Percentiles rank a stretch among this genome's conserved stretches.
phyloP scores from a whole-genome alignment of 2,329 filamentous ascomycete species.

The Hypoxylon sp. region DNA sequence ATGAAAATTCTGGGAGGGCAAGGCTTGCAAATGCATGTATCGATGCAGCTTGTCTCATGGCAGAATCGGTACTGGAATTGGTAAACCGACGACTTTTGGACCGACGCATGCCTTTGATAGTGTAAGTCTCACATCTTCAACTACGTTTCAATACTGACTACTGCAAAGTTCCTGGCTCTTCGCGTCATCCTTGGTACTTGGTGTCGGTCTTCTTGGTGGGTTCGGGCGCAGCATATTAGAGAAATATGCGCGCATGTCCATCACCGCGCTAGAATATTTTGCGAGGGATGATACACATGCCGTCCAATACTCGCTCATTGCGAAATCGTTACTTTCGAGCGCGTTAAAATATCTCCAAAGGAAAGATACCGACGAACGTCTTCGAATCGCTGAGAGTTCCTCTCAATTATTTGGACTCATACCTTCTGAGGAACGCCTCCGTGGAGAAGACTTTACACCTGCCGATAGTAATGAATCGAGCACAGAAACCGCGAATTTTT shows the following conservation, averaged over 20 bases:
- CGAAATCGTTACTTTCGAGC: slow-evolving; percentile 61
- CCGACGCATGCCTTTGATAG: slow-evolving; percentile 61
- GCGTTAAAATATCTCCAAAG: slow-evolving; percentile 62
- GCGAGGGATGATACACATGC: slow-evolving; percentile 63
- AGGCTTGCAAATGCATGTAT: slow-evolving; percentile 67
- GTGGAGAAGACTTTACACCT: slow-evolving; percentile 3
- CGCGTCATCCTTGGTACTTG: slow-evolving; percentile 64
- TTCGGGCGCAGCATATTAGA: slow-evolving; percentile 66
- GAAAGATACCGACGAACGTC: slow-evolving; percentile 60
- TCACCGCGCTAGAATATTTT: slow-evolving; percentile 62
- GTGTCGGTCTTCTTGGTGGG: slow-evolving; percentile 62
- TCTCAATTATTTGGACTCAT: slow-evolving; percentile 65
- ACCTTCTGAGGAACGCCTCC: slow-evolving; percentile 46
- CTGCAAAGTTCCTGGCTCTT: slow-evolving; percentile 64
- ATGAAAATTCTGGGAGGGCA: slow-evolving; percentile 56
- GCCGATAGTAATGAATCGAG: background rate
- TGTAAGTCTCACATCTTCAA: slow-evolving; percentile 59
- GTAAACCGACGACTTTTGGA: slow-evolving; percentile 57
- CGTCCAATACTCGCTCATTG: slow-evolving; percentile 65
- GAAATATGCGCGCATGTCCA: slow-evolving; percentile 61
- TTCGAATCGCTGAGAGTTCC: slow-evolving; percentile 62
- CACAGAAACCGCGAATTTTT: background rate
- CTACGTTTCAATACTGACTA: background rate
- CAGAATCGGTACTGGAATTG: slow-evolving; percentile 60
- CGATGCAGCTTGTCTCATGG: slow-evolving; percentile 65